These are phyloP conservation scores for Schizophyllum commune DNA, from an alignment of 1,284 basidiomycete species.

Conservation along the genomic window DNA sequence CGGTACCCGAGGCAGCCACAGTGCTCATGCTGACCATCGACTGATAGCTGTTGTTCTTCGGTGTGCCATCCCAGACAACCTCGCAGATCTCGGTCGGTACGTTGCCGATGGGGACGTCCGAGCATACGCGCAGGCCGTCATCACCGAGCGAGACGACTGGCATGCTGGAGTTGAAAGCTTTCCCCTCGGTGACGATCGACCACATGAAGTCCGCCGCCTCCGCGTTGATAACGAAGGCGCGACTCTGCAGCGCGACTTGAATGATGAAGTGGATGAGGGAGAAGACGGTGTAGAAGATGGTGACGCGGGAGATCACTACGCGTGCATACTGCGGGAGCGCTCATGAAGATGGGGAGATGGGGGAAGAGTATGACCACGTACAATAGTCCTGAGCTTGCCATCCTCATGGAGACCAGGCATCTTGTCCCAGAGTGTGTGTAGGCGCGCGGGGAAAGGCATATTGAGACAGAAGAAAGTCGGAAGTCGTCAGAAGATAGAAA, in stretches of 20 bases:
- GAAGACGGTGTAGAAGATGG: conserved; percentile 58
- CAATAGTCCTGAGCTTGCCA: neutral
- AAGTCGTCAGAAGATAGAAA: conserved; percentile 3
- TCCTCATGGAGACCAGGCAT: conserved; percentile 16
- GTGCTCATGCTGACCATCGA: conserved; percentile 2
- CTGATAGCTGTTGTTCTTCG: conserved; percentile 11
- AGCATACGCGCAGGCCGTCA: conserved; percentile 47
- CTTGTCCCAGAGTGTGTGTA: conserved; percentile 22
- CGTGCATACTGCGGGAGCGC: conserved; percentile 50
- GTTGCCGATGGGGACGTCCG: conserved; percentile 38
- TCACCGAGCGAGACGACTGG: conserved; percentile 34
- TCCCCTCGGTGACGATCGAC: conserved; percentile 40
- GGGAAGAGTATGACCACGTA: neutral
- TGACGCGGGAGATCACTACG: conserved; percentile 59
- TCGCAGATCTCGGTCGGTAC: conserved; percentile 41
- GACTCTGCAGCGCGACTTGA: conserved; percentile 62
- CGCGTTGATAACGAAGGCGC: conserved; percentile 59
- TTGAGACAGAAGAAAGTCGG: neutral
- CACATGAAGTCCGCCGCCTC: conserved; percentile 46
- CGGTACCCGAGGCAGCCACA: conserved; percentile 2
- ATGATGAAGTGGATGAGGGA: conserved; percentile 59
- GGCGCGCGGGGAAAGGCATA: neutral
- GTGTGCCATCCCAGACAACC: conserved; percentile 45
- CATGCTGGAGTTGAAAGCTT: conserved; percentile 43
- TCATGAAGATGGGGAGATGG: conserved; percentile 4